phyloP scores from a whole-genome alignment of 257 asterid species.

The Ajuga chamaepitys region DNA sequence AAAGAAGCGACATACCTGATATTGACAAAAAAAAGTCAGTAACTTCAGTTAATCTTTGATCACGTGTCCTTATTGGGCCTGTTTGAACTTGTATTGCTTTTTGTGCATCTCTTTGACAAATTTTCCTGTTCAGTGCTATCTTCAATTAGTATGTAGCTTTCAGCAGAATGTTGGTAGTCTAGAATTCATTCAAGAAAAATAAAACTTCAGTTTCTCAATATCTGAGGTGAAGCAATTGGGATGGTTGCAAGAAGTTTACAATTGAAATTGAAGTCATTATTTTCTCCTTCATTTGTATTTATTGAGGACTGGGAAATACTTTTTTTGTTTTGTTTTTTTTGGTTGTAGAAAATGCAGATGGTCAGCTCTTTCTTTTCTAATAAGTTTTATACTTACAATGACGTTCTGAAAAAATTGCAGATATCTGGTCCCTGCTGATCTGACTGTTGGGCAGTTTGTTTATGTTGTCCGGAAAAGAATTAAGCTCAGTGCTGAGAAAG shows the following conservation, averaged over 20 bases:
- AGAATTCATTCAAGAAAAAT: background rate
- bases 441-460: slow-evolving; percentile 94
- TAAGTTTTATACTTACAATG: background rate
- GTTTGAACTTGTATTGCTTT: background rate
- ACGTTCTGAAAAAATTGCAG: slow-evolving; percentile 30
- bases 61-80: background rate
- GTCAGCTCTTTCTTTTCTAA: background rate
- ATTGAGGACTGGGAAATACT: background rate
- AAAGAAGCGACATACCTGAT: slow-evolving; percentile 88
- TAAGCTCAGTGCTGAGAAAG: slow-evolving; percentile 96
- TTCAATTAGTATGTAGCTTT: background rate
- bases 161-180: background rate
- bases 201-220: background rate
- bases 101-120: background rate
- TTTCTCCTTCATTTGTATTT: background rate
- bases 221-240: background rate
- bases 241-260: background rate
- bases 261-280: too few species aligned
- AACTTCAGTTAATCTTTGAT: background rate
- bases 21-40: slow-evolving; percentile 93
- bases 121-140: background rate
- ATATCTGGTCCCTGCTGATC: slow-evolving; percentile 91
- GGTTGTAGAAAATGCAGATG: background rate
- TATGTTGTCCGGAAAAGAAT: slow-evolving; percentile 96
- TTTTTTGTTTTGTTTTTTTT: background rate